phyloP scores from a whole-genome alignment of 257 asterid species.

The Ophiorrhiza pumila region DNA sequence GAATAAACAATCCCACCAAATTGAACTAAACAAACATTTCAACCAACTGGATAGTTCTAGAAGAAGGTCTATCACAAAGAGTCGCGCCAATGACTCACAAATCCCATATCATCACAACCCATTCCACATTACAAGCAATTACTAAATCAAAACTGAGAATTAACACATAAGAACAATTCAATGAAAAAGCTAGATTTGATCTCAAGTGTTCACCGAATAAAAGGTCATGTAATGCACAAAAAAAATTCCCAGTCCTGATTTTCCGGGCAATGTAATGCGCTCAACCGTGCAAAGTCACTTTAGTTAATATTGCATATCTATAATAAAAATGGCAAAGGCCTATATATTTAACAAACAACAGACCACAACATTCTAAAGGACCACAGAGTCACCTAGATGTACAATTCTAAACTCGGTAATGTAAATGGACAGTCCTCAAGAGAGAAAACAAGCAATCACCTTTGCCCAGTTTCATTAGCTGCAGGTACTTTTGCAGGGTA shows the following conservation, averaged over 20 bases:
- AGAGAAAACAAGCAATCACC: constrained; percentile 31
- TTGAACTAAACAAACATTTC: background rate
- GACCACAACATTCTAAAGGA: constrained; percentile 9
- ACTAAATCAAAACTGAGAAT: background rate
- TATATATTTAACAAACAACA: constrained; percentile 12
- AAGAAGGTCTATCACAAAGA: background rate
- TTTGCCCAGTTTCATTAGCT: constrained; percentile 40
- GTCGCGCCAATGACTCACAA: background rate
- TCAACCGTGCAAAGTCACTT: constrained; percentile 4
- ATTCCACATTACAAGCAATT: background rate
- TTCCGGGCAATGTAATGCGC: constrained; percentile 17
- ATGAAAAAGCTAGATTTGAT: background rate
- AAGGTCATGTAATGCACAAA: background rate
- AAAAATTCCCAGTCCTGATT: constrained; percentile 11
- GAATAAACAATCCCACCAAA: too few relatives aligned
- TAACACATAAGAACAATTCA: background rate
- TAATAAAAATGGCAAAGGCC: constrained; percentile 19
- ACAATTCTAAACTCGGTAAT: constrained; percentile 44
- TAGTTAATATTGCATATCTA: constrained; percentile 17
- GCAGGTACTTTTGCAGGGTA: constrained; percentile 58
- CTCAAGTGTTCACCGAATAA: background rate
- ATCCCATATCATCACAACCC: background rate
- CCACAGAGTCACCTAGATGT: constrained; percentile 41
- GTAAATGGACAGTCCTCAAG: background rate
- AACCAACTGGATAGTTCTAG: background rate